These are phyloP conservation scores for Globisporangium echinulatum DNA, from an alignment of 352 stramenopile species.

Conservation along the genomic window DNA sequence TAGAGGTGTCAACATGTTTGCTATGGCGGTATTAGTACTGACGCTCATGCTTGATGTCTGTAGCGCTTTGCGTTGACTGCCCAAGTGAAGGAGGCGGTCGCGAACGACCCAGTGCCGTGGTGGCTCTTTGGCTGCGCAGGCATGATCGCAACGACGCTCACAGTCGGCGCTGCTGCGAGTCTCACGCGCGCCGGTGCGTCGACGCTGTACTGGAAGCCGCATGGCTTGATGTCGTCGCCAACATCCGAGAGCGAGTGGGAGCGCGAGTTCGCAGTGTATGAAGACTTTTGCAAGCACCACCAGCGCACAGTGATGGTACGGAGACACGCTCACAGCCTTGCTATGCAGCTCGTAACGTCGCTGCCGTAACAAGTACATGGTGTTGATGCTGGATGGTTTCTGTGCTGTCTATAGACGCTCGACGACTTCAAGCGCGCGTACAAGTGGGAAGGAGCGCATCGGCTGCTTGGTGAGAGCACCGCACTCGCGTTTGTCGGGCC, in stretches of 20 bases:
- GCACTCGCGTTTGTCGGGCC: conserved; percentile 88
- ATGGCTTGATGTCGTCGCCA: conserved; percentile 69
- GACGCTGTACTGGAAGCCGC: conserved; percentile 94
- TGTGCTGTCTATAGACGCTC: conserved; percentile 50
- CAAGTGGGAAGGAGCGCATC: conserved; percentile 88
- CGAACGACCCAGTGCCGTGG: conserved; percentile 58
- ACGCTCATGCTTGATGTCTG: background rate
- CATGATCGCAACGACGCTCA: conserved; percentile 92
- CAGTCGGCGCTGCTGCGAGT: conserved; percentile 92
- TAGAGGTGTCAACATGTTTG: no score
- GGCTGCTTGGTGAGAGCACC: conserved; percentile 90
- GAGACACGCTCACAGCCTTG: background rate
- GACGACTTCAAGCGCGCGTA: conserved; percentile 97
- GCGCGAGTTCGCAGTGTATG: conserved; percentile 93
- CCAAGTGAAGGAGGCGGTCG: conserved; percentile 25
- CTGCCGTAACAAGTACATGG: no score
- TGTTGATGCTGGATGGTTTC: no score
- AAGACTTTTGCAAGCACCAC: conserved; percentile 91
- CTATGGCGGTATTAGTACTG: no score
- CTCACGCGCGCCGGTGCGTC: conserved; percentile 93
- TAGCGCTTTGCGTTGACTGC: conserved; percentile 13
- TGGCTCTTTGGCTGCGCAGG: conserved; percentile 92
- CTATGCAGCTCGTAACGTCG: no score
- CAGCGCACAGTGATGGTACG: conserved; percentile 77
- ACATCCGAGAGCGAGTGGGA: conserved; percentile 87